A percentile compares a stretch with the other conserved stretches of the same genome.
These are phyloP conservation scores for Sarocladium brachiariae DNA, from an alignment of 2,329 filamentous ascomycete genomes.

Conservation along the genomic window DNA sequence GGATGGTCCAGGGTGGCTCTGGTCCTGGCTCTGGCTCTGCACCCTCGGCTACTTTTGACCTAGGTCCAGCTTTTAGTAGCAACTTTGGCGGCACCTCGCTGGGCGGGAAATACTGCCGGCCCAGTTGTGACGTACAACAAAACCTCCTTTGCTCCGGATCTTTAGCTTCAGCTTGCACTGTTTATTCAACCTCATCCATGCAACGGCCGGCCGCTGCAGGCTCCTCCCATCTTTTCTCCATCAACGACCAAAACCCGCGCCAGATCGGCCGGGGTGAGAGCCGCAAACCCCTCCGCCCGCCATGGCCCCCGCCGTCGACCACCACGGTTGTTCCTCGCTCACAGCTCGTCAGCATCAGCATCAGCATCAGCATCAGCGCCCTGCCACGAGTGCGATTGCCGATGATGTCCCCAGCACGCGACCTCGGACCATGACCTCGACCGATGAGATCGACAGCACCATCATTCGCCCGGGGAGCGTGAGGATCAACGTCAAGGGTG, in stretches of 20 bases:
- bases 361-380: constrained; percentile 6
- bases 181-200: too few species aligned
- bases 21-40: too few species aligned
- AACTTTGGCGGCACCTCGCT: too few species aligned
- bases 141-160: constrained; percentile 1
- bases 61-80: too few species aligned
- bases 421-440: constrained; percentile 35
- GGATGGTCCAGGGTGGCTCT: too few species aligned
- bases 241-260: not conserved
- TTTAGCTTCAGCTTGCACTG: too few species aligned
- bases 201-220: too few species aligned
- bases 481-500: constrained; percentile 92
- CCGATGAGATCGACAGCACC: constrained; percentile 53
- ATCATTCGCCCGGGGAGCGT: constrained; percentile 63
- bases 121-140: not conserved
- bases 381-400: not conserved
- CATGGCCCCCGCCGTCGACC: constrained; percentile 7
- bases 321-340: too few species aligned
- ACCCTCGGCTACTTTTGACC: too few species aligned
- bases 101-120: too few species aligned
- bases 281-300: not conserved
- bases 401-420: constrained; percentile 10
- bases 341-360: not conserved
- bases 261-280: constrained; percentile 2
- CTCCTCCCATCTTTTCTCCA: not conserved